Percentiles rank a stretch among this genome's conserved stretches.
Evolutionary conservation across 1,284 basidiomycete genomes (phyloP).

Genomic region (Pseudozyma hubeiensis): DNA sequence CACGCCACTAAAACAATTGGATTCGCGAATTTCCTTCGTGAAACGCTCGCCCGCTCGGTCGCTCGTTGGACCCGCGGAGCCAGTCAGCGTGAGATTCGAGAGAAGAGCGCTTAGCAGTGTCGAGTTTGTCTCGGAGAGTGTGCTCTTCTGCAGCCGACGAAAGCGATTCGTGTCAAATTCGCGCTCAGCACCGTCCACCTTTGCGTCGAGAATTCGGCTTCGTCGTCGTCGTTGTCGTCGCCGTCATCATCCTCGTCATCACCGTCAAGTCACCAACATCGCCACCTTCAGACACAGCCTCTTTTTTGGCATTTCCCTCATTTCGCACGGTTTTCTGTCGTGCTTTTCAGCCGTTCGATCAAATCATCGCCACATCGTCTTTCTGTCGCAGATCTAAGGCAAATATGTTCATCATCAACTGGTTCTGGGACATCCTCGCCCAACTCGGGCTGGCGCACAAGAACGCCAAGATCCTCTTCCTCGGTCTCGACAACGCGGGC

Average conservation of each 20-base stretch:
- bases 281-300: not conserved
- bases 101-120: slow-evolving; percentile 4
- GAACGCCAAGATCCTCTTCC: slow-evolving; percentile 98
- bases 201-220: not conserved
- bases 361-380: not conserved
- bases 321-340: not conserved
- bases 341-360: not conserved
- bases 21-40: slow-evolving; percentile 10
- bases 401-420: slow-evolving; percentile 68
- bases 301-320: not conserved
- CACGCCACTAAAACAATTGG: not conserved
- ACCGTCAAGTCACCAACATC: slow-evolving; percentile 1
- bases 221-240: slow-evolving; percentile 12
- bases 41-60: not conserved
- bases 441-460: slow-evolving; percentile 85
- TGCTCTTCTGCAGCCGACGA: too few species aligned
- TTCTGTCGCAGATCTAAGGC: slow-evolving; percentile 6
- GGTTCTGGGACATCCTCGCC: slow-evolving; percentile 69
- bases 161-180: slow-evolving; percentile 18
- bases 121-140: not conserved
- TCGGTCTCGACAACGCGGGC: slow-evolving; percentile 98
- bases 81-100: not conserved
- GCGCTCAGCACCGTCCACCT: slow-evolving; percentile 31
- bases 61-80: too few species aligned
- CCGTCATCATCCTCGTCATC: slow-evolving; percentile 3